Evolutionary conservation across 257 asterid genomes (phyloP).

Genomic region (Datura wrightii): DNA sequence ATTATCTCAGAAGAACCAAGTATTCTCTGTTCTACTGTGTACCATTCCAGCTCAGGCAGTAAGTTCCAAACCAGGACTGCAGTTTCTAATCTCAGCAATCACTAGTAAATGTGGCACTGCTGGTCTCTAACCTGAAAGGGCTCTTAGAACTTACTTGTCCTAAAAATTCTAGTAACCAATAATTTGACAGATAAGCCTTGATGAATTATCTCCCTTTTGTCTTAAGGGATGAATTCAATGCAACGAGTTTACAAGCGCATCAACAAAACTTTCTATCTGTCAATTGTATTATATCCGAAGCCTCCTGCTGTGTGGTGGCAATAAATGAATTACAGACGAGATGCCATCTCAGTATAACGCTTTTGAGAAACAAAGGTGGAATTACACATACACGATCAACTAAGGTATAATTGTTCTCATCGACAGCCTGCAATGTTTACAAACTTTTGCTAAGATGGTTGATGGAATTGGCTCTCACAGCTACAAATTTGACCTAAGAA

Average conservation of each 20-base stretch:
- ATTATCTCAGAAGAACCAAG: neutral
- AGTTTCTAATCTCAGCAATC: neutral
- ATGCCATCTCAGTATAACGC: slow-evolving; percentile 4
- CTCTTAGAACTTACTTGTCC: neutral
- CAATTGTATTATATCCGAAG: slow-evolving; percentile 11
- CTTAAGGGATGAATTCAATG: neutral
- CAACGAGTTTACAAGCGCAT: neutral
- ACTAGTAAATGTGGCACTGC: neutral
- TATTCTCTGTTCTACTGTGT: neutral
- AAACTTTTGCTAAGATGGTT: neutral
- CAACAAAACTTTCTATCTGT: neutral
- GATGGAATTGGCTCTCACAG: neutral
- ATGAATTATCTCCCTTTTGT: neutral
- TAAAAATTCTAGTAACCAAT: neutral
- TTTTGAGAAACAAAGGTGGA: neutral
- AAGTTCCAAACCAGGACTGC: neutral
- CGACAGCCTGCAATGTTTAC: neutral
- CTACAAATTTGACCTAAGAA: neutral
- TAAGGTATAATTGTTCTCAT: neutral
- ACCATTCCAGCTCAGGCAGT: neutral
- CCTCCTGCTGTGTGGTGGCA: neutral
- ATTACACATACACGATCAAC: neutral
- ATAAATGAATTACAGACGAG: neutral
- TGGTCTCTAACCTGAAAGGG: neutral
- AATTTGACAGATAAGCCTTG: neutral